Conservation (phyloP, 805 yeast genomes). For the Saccharomycopsis babjevae region DNA sequence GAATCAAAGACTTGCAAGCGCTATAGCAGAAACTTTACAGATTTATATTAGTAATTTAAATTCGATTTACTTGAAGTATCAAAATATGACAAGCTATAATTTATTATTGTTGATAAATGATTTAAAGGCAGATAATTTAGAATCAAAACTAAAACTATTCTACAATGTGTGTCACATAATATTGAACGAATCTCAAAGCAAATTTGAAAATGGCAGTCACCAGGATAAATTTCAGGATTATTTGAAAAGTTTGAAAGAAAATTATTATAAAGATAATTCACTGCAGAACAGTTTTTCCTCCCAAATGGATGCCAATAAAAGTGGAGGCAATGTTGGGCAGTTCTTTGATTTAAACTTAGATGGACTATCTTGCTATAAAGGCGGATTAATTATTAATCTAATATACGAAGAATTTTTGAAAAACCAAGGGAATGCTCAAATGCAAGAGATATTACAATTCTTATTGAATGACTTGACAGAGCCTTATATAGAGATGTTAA, state of each 20-base stretch:
- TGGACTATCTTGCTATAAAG: conserved; percentile 50
- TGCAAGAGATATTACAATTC: conserved; percentile 39
- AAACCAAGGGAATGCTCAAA: conserved; percentile 55
- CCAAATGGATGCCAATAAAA: not conserved
- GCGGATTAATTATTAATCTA: conserved; percentile 61
- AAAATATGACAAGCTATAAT: conserved; percentile 3
- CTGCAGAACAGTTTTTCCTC: not conserved
- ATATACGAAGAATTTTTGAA: conserved; percentile 47
- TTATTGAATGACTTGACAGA: conserved; percentile 50
- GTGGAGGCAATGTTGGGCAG: not conserved
- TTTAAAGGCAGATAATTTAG: conserved; percentile 17
- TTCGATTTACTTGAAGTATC: conserved; percentile 18
- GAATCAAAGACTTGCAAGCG: conserved; percentile 60
- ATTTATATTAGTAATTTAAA: conserved; percentile 25
- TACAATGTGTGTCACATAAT: conserved; percentile 47
- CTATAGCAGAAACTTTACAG: conserved; percentile 38
- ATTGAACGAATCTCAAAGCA: conserved; percentile 35
- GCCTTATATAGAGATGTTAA: conserved; percentile 58
- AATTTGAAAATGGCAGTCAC: conserved; percentile 22
- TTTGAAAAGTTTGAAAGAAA: conserved; percentile 31
- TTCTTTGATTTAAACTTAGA: not conserved
- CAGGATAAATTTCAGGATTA: conserved; percentile 32
- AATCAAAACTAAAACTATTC: conserved; percentile 39
- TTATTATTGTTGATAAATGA: conserved; percentile 12
- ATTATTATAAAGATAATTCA: conserved; percentile 18